Evolutionary conservation across 768 basidiomycete genomes (phyloP).

Genomic region (Lactarius indigo): DNA sequence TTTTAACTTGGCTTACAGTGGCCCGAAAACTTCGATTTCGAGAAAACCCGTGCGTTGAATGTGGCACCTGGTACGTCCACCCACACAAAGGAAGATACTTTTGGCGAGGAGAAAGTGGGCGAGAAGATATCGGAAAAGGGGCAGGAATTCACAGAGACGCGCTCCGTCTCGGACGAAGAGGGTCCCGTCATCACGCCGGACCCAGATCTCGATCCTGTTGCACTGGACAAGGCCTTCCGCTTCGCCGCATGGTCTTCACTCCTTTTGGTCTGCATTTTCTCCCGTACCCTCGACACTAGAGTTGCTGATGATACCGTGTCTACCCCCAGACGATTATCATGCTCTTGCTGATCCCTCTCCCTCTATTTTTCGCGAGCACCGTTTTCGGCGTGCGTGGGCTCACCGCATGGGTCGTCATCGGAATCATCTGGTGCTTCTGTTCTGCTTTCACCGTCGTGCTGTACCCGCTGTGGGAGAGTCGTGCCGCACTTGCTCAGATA

Average conservation of each 20-base stretch:
- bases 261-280: slow-evolving; percentile 45
- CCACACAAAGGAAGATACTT: slow-evolving; percentile 23
- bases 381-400: slow-evolving; percentile 63
- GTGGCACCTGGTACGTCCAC: slow-evolving; percentile 26
- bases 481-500: slow-evolving; percentile 60
- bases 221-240: slow-evolving; percentile 68
- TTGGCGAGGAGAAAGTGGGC: slow-evolving; percentile 30
- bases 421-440: slow-evolving; percentile 80
- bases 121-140: slow-evolving; percentile 40
- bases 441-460: slow-evolving; percentile 74
- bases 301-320: not conserved
- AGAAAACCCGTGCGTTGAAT: slow-evolving; percentile 76
- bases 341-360: slow-evolving; percentile 76
- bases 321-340: slow-evolving; percentile 50
- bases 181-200: slow-evolving; percentile 37
- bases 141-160: slow-evolving; percentile 24
- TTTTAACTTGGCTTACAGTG: slow-evolving; percentile 39
- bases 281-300: not conserved
- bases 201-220: slow-evolving; percentile 60
- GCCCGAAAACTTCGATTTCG: slow-evolving; percentile 84
- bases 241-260: slow-evolving; percentile 79
- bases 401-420: slow-evolving; percentile 76
- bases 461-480: slow-evolving; percentile 85
- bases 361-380: slow-evolving; percentile 79
- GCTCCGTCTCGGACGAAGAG: slow-evolving; percentile 30